These are phyloP conservation scores for Rhodotorula sp. DNA, from an alignment of 1,284 basidiomycete genomes.

Conservation along the genomic window DNA sequence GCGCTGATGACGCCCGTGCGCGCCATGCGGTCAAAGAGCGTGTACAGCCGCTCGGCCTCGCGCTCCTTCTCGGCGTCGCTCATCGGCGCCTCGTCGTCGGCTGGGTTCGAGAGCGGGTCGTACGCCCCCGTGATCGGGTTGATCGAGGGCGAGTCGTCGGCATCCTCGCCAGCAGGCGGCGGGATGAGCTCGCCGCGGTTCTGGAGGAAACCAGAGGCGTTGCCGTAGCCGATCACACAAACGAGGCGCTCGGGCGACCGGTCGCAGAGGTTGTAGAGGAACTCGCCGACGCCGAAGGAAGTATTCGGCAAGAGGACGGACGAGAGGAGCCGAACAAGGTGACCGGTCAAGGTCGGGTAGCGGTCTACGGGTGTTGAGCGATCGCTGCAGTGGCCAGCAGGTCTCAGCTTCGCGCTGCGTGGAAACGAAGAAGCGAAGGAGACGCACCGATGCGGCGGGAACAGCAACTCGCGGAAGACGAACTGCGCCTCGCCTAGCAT, in stretches of 20 bases:
- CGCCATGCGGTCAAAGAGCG: conserved; percentile 83
- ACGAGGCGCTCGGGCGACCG: conserved; percentile 69
- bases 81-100: conserved; percentile 57
- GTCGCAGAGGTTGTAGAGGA: conserved; percentile 77
- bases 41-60: conserved; percentile 85
- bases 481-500: conserved; percentile 61
- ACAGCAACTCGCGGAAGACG: conserved; percentile 64
- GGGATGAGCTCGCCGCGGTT: conserved; percentile 73
- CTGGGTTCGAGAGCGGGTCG: conserved; percentile 51
- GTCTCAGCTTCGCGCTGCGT: neutral
- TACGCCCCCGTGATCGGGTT: conserved; percentile 77
- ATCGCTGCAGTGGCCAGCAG: conserved; percentile 56
- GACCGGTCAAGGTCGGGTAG: conserved; percentile 70
- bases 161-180: conserved; percentile 22
- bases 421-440: neutral
- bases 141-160: conserved; percentile 46
- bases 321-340: conserved; percentile 72
- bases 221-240: conserved; percentile 82
- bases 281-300: conserved; percentile 76
- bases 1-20: conserved; percentile 57
- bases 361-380: conserved; percentile 70
- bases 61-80: conserved; percentile 86
- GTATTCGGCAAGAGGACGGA: conserved; percentile 69
- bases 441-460: conserved; percentile 67
- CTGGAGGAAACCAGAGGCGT: conserved; percentile 87